Evolutionary conservation across 805 yeast species (phyloP).

Genomic region (Pichia deserticola): DNA sequence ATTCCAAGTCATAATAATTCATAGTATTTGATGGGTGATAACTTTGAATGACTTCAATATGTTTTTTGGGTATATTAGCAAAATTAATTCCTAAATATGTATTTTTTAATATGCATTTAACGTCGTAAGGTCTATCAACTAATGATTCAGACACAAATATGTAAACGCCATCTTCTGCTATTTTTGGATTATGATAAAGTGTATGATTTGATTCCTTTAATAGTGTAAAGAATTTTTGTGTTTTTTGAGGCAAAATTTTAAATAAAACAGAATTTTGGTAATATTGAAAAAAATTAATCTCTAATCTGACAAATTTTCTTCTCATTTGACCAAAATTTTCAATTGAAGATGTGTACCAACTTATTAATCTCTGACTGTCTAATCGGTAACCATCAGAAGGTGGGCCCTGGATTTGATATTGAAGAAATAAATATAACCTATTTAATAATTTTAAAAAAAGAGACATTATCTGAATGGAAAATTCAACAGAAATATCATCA

Average conservation of each 20-base stretch:
- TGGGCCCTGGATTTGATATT: slow-evolving; percentile 64
- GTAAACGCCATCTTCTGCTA: slow-evolving; percentile 71
- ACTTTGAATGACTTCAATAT: slow-evolving; percentile 24
- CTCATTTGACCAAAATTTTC: slow-evolving; percentile 71
- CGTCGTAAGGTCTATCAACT: slow-evolving; percentile 34
- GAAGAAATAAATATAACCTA: slow-evolving; percentile 62
- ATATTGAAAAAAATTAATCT: slow-evolving; percentile 54
- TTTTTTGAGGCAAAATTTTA: slow-evolving; percentile 42
- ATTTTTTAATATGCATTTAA: slow-evolving; percentile 38
- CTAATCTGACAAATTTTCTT: slow-evolving; percentile 75
- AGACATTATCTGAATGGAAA: slow-evolving; percentile 32
- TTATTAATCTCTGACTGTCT: slow-evolving; percentile 36
- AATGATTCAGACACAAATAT: slow-evolving; percentile 66
- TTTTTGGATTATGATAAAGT: slow-evolving; percentile 56
- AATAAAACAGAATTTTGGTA: slow-evolving; percentile 69
- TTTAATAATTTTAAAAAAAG: slow-evolving; percentile 62
- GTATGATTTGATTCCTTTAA: slow-evolving; percentile 65
- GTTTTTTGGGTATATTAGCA: slow-evolving; percentile 27
- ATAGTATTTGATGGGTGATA: slow-evolving; percentile 19
- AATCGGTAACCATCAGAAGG: slow-evolving; percentile 30
- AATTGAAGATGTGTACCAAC: slow-evolving; percentile 63
- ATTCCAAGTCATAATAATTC: slow-evolving; percentile 7
- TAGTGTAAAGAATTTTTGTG: slow-evolving; percentile 46
- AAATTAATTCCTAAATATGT: slow-evolving; percentile 47
- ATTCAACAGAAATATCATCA: slow-evolving; percentile 74